Base-by-base conservation (phyloP, 2,329 filamentous ascomycete genomes). In the Alternaria sp. region DNA sequence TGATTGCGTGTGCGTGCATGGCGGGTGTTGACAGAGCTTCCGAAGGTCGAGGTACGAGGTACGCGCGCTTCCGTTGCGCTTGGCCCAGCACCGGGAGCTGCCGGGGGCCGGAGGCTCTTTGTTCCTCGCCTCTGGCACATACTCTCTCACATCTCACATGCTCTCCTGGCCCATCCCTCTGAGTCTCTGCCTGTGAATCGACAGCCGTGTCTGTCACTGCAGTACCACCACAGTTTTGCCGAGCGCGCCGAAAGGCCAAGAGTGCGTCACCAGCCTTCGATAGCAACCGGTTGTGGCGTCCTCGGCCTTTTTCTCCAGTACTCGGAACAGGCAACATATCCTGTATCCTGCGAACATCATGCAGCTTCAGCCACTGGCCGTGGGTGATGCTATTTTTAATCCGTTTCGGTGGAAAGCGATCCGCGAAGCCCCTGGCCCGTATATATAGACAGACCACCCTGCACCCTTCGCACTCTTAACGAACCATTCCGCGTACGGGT, bases 381-480 rank as follows among this genome's bases (percentile, higher is more conserved):
- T 62, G 67, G 60, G 64, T 58, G 56, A 44, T 64, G 48, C 70
- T 72, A 72, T 71, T 72, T 69, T 69, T 69, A 65, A 51, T 34
- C 42, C 54, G 50, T 39, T 48, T 41, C 49, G 58, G 58, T 56
- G 46, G 13, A 29, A 26, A 51, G 54, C 36, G 10, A 65, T 11
- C 44, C 55, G 46, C 41, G 31, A 50, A 56, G 51, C 23, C 49
- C 46, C 54, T 48, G 42, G 26, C 49, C 54, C 62, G 71, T 63
- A 67, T 70, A 69, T 67, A 69, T 29, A 48, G 55, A 45, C 45
- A 42, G 36, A 39, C 31, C 31, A 37, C 58, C 56, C 54, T 62
- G 42, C 50, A 52, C 57, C 41, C 11, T 48, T 62, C 44, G 26
- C 61, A 49, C 26, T 39, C 51, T 63, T 65, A 58, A 63, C 36